These are phyloP conservation scores for Leccinum uliginosum DNA, from an alignment of 768 basidiomycete species.

Conservation along the genomic window DNA sequence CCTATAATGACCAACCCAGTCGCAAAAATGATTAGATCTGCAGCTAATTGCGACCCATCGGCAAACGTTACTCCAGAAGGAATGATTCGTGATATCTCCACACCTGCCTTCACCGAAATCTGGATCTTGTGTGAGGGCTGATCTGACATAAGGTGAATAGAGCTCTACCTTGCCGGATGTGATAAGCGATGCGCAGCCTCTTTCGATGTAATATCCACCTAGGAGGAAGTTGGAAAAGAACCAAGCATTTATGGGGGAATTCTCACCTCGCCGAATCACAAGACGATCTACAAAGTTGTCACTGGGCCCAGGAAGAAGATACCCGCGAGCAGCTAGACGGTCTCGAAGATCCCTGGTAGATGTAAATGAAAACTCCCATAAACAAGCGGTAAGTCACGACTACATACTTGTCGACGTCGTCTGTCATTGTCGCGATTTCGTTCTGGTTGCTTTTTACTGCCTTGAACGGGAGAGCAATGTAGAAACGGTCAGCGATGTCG, in stretches of 20 bases:
- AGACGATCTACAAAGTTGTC: not conserved
- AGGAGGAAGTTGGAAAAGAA: not conserved
- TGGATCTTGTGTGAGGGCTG: not conserved
- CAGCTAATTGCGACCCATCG: not conserved
- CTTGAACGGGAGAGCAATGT: slow-evolving; percentile 3
- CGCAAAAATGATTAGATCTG: not conserved
- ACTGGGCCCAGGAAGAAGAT: not conserved
- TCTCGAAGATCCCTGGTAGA: not conserved
- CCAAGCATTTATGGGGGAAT: not conserved
- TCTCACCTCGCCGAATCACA: not conserved
- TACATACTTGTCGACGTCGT: not conserved
- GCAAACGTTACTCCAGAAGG: not conserved
- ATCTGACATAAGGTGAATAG: not conserved
- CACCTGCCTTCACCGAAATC: not conserved
- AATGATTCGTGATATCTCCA: not conserved
- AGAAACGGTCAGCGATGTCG: slow-evolving; percentile 10
- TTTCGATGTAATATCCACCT: not conserved
- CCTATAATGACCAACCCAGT: not conserved
- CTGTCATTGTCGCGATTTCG: not conserved
- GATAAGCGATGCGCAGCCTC: not conserved
- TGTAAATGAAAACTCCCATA: not conserved
- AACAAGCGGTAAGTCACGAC: not conserved
- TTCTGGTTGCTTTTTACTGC: not conserved
- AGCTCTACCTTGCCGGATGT: not conserved
- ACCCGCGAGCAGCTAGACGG: not conserved